Percentiles rank a stretch among this genome's conserved stretches.
Evolutionary conservation across 2,329 filamentous ascomycete genomes (phyloP).

Genomic region (Diaporthe nobilis): DNA sequence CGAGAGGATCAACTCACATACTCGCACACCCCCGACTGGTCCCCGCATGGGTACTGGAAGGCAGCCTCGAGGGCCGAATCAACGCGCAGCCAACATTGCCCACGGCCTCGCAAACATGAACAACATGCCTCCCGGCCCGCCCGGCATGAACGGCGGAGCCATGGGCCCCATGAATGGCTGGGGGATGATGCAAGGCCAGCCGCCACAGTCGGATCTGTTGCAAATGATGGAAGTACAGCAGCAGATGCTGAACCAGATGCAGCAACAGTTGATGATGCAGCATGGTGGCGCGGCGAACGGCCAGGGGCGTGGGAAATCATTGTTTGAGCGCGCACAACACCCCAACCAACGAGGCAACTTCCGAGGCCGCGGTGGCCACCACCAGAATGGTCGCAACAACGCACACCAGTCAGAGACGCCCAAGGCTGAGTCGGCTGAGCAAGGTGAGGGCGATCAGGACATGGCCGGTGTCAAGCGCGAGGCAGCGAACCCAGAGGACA

Average conservation of each 20-base stretch:
- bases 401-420: constrained; percentile 51
- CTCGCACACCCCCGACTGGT: constrained; percentile 79
- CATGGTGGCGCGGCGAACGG: constrained; percentile 60
- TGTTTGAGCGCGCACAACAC: constrained; percentile 81
- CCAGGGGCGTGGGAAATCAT: constrained; percentile 67
- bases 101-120: constrained; percentile 63
- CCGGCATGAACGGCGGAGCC: constrained; percentile 53
- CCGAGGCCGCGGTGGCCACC: constrained; percentile 63
- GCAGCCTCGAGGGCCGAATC: constrained; percentile 66
- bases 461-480: constrained; percentile 68
- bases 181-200: constrained; percentile 65
- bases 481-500: constrained; percentile 72
- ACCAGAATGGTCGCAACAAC: constrained; percentile 56
- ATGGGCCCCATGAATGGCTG: constrained; percentile 60
- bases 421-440: constrained; percentile 53
- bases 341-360: constrained; percentile 65
- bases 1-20: constrained; percentile 86
- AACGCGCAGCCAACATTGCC: constrained; percentile 64
- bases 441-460: constrained; percentile 73
- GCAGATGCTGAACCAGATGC: constrained; percentile 85
- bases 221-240: constrained; percentile 91
- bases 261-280: constrained; percentile 70
- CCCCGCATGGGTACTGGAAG: constrained; percentile 70
- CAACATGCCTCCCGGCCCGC: constrained; percentile 54
- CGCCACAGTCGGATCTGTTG: constrained; percentile 68